phyloP scores from a whole-genome alignment of 306 rosid species.

The Begonia masoniana region DNA sequence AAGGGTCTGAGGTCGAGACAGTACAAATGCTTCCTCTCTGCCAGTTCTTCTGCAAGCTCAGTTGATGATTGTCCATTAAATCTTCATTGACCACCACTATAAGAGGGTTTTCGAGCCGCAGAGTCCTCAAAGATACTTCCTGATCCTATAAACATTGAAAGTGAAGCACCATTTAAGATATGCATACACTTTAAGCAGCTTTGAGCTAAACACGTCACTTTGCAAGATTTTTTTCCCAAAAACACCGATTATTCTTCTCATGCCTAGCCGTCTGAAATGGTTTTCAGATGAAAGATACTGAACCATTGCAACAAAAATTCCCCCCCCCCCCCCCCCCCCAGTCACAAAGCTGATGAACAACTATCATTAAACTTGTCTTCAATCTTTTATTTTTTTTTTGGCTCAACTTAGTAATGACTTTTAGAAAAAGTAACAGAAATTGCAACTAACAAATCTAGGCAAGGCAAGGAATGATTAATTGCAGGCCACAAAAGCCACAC shows the following conservation, averaged over 20 bases:
- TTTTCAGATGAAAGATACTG: too few species aligned
- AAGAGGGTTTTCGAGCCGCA: slow-evolving; percentile 49
- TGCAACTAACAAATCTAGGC: too few species aligned
- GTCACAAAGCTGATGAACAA: neutral
- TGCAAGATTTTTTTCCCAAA: too few species aligned
- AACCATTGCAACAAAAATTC: neutral
- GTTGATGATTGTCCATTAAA: slow-evolving; percentile 96
- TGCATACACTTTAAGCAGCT: neutral
- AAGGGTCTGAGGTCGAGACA: slow-evolving; percentile 53
- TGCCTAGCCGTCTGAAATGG: too few species aligned
- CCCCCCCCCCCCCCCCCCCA: too few species aligned
- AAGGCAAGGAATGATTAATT: too few species aligned
- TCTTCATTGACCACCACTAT: slow-evolving; percentile 76
- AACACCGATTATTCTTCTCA: too few species aligned
- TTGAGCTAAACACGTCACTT: too few species aligned
- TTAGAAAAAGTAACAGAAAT: neutral
- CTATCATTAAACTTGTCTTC: too few species aligned
- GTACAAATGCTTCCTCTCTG: slow-evolving; percentile 60
- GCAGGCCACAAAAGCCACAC: too few species aligned
- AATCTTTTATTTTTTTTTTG: too few species aligned
- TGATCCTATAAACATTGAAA: slow-evolving; percentile 37
- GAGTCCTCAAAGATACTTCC: slow-evolving; percentile 83
- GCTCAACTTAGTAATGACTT: neutral
- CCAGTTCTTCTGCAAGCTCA: slow-evolving; percentile 75
- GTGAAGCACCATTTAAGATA: neutral